A percentile compares a stretch with the other conserved stretches of the same genome.
These are phyloP conservation scores for Ophiosphaerella narmari DNA, from an alignment of 2,329 filamentous ascomycete species.

Conservation along the genomic window DNA sequence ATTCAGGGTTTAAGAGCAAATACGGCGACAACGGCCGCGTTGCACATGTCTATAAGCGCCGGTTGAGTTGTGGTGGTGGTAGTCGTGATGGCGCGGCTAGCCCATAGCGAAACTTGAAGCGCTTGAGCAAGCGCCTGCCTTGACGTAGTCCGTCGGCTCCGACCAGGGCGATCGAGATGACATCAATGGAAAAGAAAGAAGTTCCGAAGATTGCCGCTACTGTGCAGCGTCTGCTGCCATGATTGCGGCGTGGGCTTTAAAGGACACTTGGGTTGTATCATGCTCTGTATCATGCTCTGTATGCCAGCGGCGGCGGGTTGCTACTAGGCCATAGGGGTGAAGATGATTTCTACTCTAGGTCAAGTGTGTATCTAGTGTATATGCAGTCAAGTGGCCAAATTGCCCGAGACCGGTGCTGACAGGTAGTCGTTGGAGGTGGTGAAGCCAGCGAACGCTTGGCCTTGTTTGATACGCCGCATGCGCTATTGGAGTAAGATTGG, in stretches of 20 bases:
- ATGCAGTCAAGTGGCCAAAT: neutral
- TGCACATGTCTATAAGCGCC: too few relatives aligned
- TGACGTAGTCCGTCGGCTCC: neutral
- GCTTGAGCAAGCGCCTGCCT: conserved; percentile 1
- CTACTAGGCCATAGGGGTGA: neutral
- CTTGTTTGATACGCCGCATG: conserved; percentile 5
- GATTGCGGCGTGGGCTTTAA: too few relatives aligned
- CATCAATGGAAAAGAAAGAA: neutral
- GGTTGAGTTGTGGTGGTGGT: too few relatives aligned
- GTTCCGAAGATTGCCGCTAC: too few relatives aligned
- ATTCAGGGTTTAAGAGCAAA: too few relatives aligned
- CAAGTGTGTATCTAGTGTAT: neutral
- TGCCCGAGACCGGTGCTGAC: neutral
- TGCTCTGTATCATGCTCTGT: too few relatives aligned
- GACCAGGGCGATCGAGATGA: neutral
- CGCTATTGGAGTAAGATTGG: conserved; percentile 2
- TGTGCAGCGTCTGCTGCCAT: too few relatives aligned
- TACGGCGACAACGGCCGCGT: too few relatives aligned
- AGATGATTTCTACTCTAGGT: neutral
- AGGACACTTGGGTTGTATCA: too few relatives aligned
- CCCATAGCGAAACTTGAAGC: conserved; percentile 1
- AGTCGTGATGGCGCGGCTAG: neutral
- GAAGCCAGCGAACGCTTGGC: neutral
- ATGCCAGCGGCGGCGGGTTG: neutral
- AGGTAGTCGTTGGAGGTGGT: conserved; percentile 1